Evolutionary conservation across 768 basidiomycete genomes (phyloP).

Genomic region (Cystobasidium ongulense): DNA sequence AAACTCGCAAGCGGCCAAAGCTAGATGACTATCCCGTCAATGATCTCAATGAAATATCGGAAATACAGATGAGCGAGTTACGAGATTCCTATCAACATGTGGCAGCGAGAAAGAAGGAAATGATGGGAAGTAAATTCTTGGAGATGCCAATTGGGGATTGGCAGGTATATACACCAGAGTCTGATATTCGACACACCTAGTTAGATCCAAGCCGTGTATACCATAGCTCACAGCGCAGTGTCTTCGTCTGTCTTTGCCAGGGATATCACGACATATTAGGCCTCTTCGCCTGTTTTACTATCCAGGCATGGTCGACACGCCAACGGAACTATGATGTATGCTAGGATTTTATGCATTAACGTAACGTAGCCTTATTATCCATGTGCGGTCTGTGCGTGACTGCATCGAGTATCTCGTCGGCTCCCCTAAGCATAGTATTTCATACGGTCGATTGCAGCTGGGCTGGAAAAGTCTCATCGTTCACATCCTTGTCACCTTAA

Average conservation of each 20-base stretch:
- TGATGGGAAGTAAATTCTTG: neutral
- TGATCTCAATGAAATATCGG: neutral
- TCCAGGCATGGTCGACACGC: no score
- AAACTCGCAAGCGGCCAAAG: neutral
- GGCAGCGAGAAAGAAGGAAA: conserved; percentile 1
- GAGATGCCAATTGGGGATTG: conserved; percentile 29
- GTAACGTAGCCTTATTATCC: no score
- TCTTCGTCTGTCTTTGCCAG: neutral
- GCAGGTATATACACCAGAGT: conserved; percentile 18
- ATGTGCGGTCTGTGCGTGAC: no score
- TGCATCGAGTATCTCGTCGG: neutral
- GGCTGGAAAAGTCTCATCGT: no score
- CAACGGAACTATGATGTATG: no score
- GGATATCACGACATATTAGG: no score
- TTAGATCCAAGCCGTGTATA: neutral
- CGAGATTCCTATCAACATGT: conserved; percentile 13
- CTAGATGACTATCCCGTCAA: conserved; percentile 18
- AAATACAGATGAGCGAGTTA: neutral
- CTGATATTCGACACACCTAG: neutral
- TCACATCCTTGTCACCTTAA: neutral
- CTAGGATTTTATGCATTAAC: no score
- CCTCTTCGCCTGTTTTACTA: no score
- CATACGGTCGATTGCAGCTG: no score
- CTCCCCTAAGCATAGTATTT: neutral
- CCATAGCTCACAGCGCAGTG: neutral